These are phyloP conservation scores for Chrysosporium keratinophilum DNA, from an alignment of 2,329 filamentous ascomycete genomes.

Conservation along the genomic window DNA sequence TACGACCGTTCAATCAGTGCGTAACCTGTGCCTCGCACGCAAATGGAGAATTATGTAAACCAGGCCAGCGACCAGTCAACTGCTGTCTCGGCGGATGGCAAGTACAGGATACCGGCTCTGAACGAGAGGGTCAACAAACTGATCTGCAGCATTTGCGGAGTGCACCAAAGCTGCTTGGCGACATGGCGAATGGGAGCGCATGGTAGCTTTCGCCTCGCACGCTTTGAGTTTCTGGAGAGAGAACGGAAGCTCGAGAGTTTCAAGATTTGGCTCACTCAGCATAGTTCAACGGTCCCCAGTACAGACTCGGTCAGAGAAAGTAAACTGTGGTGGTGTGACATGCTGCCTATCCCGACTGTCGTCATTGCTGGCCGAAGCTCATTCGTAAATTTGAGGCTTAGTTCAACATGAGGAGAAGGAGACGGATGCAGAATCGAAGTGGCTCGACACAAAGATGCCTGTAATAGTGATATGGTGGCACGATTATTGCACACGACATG, in stretches of 20 bases:
- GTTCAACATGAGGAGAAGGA: not conserved
- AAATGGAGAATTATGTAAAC: not conserved
- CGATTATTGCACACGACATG: no score
- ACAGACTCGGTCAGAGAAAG: not conserved
- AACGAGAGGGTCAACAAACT: not conserved
- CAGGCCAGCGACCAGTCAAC: not conserved
- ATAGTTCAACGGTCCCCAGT: not conserved
- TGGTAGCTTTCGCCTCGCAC: not conserved
- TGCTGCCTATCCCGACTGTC: not conserved
- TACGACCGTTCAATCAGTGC: not conserved
- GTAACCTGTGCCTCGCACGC: not conserved
- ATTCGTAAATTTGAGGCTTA: slow-evolving; percentile 5
- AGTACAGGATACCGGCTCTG: not conserved
- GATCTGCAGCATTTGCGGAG: not conserved
- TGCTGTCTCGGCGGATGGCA: not conserved
- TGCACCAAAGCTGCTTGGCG: not conserved
- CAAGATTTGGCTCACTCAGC: not conserved
- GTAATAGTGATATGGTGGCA: no score
- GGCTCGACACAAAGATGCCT: no score
- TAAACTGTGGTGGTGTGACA: not conserved
- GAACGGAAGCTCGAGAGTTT: not conserved
- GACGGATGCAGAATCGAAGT: not conserved
- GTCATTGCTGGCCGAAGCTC: not conserved
- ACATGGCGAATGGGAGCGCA: not conserved
- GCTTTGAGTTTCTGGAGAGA: not conserved